Evolutionary conservation across 169 alveolate genomes (phyloP), one percentile per base, ranked within the genome.

Genomic region (Eimeria sp.): DNA sequence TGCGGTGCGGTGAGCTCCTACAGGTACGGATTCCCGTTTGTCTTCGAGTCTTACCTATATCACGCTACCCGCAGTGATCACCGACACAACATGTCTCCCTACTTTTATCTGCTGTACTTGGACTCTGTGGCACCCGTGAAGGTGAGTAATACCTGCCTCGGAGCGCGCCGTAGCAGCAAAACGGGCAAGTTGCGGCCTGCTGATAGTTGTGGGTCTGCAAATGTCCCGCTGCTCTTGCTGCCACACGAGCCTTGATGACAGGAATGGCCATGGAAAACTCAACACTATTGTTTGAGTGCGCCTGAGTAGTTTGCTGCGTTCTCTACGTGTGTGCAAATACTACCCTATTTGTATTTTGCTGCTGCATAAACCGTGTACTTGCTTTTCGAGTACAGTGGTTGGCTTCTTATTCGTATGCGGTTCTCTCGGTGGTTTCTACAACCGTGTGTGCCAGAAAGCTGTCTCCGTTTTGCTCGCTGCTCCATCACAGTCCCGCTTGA

Each of bases 61-160:
- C 99, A 99, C 96, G 97, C 99, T 88, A 97, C 98, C 75, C 98
- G 99, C 95, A 98, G 98, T 95, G 99, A 99, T 96, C 99, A 99
- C 97, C 97, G 99, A 34, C 99, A 99, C 97, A 99, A 99, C 97
- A 99, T 99, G 97, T 99, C 99, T 5, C 98, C 99, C 65, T 99
- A 98, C 98, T 99, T 99, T 97, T 99, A 99, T 96, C 95, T 97
- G 89, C 98, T 99, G 95, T 99, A 99, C 98, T 97, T 97, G 97
- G 61, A 95, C 67, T 96, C 96, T 89, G 96, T 92, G 89, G 88
- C 97, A 73, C 95, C 96, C 86, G 67, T 95, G 58, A 95, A 95
- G 98, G 99, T 98, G 57, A 65, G 43, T 25, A 43, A 51, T 49
- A 34, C 80, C 49, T 30, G 80, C 47, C 40, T 34, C 34, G 51